These are phyloP conservation scores for Endotrypanum monterogeii DNA, from an alignment of 208 protist genomes.

Conservation along the genomic window DNA sequence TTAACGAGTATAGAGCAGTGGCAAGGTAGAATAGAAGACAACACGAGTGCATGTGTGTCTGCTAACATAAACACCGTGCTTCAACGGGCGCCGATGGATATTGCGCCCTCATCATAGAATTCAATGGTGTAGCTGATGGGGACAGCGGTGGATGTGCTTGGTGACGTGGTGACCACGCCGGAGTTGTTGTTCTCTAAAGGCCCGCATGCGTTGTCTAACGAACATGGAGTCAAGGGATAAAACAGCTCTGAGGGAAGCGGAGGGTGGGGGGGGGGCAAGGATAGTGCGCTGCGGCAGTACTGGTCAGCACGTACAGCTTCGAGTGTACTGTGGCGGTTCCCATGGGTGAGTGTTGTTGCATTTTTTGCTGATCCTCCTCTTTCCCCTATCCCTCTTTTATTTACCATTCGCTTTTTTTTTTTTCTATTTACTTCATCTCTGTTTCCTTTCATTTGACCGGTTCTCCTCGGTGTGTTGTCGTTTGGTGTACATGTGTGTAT, in stretches of 20 bases:
- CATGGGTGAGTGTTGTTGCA: not conserved
- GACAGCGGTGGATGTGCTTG: not conserved
- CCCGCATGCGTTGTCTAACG: not conserved
- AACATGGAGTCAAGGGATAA: too few species aligned
- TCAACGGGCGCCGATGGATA: not conserved
- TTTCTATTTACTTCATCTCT: too few species aligned
- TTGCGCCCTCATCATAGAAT: slow-evolving; percentile 5
- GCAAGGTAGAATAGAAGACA: slow-evolving; percentile 3
- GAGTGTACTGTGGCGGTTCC: not conserved
- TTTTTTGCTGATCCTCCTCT: not conserved
- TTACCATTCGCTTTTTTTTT: too few species aligned
- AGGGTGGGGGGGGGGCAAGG: not conserved
- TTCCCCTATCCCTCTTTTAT: not conserved
- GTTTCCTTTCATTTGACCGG: too few species aligned
- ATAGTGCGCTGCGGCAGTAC: not conserved
- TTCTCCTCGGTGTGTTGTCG: too few species aligned
- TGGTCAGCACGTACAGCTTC: not conserved
- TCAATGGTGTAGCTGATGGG: not conserved
- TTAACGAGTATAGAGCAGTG: not conserved
- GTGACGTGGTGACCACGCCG: not conserved
- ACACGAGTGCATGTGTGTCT: not conserved
- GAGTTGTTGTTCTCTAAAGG: not conserved
- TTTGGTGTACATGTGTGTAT: too few species aligned
- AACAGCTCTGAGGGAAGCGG: too few species aligned
- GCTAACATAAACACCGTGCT: not conserved